Percentiles rank a stretch among this genome's conserved stretches.
phyloP scores from a whole-genome alignment of 1,284 basidiomycete genomes.

The Leccinum huronense region DNA sequence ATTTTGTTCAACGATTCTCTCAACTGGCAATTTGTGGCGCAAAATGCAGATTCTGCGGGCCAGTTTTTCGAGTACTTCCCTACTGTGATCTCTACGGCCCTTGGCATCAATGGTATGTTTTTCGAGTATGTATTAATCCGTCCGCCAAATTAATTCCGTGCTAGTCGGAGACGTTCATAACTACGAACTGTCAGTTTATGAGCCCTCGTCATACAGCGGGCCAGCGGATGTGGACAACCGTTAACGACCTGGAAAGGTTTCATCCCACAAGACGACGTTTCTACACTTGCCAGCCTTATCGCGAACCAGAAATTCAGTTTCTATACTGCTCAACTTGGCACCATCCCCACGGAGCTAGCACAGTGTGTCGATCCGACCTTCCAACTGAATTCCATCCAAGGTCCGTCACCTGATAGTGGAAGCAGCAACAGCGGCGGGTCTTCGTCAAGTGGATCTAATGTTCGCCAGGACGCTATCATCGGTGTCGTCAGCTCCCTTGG shows the following conservation, averaged over 20 bases:
- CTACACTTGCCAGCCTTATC: conserved; percentile 54
- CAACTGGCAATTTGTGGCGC: conserved; percentile 63
- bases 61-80: conserved; percentile 68
- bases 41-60: conserved; percentile 44
- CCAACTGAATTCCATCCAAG: conserved; percentile 46
- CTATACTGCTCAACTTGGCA: conserved; percentile 49
- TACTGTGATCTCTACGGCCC: conserved; percentile 47
- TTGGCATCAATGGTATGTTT: conserved; percentile 46
- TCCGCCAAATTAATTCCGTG: conserved; percentile 9
- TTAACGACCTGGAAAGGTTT: conserved; percentile 62
- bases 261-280: conserved; percentile 50
- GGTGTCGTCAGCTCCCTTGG: conserved; percentile 76
- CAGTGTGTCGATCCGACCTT: conserved; percentile 58
- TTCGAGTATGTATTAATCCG: conserved; percentile 17
- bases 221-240: conserved; percentile 47
- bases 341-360: conserved; percentile 51
- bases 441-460: conserved; percentile 21
- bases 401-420: conserved; percentile 36
- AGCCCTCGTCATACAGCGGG: conserved; percentile 51
- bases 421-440: conserved; percentile 14
- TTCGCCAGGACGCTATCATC: conserved; percentile 74
- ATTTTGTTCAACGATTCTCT: conserved; percentile 57
- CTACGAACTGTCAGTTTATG: conserved; percentile 58
- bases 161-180: conserved; percentile 47
- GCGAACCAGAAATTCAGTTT: conserved; percentile 54